Evolutionary conservation across 2,329 filamentous ascomycete genomes (phyloP).

Genomic region (Pseudogymnoascus sp.): DNA sequence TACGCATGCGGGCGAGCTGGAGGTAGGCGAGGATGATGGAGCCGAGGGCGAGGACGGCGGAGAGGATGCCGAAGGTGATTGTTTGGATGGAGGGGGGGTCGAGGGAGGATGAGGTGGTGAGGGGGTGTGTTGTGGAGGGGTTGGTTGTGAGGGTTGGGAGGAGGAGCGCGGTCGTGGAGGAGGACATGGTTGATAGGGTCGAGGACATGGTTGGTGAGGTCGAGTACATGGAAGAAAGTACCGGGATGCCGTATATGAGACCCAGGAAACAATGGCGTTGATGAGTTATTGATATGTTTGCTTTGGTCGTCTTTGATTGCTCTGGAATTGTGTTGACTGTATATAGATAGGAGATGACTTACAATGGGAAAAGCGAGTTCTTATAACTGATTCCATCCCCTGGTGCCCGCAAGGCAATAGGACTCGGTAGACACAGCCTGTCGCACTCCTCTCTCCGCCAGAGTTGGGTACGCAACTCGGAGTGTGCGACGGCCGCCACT

Average conservation of each 20-base stretch:
- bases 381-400: neutral
- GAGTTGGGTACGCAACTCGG: no score
- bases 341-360: neutral
- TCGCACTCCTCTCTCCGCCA: no score
- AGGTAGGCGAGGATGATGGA: neutral
- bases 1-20: neutral
- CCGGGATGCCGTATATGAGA: no score
- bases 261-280: neutral
- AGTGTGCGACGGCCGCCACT: no score
- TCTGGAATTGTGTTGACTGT: neutral
- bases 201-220: neutral
- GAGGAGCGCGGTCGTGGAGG: neutral
- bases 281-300: neutral
- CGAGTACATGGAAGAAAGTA: neutral
- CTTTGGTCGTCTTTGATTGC: neutral
- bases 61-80: neutral
- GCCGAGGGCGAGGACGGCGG: neutral
- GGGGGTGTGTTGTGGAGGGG: neutral
- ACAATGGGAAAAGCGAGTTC: neutral
- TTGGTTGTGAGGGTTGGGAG: neutral
- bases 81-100: neutral
- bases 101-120: neutral
- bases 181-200: neutral
- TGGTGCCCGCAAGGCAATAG: neutral
- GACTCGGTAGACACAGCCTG: no score